Conservation (phyloP, 2,329 filamentous ascomycete species). For the Zarea fungicola region DNA sequence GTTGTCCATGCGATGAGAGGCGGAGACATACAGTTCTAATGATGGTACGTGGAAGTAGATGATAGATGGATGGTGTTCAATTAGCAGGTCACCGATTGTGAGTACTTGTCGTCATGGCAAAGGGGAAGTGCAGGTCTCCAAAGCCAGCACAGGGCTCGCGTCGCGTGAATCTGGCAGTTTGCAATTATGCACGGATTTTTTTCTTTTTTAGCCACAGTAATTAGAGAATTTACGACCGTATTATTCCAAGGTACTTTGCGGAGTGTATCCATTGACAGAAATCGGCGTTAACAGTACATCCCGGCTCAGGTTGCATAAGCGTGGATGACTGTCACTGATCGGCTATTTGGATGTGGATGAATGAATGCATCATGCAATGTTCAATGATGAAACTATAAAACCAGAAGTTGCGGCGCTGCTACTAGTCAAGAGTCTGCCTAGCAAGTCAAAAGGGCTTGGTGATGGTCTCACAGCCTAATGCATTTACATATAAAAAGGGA, state of each 20-base stretch:
- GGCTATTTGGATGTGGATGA: conserved; percentile 20
- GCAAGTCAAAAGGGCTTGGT: neutral
- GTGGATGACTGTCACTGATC: too few species aligned
- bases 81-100: neutral
- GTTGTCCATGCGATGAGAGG: neutral
- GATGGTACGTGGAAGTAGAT: neutral
- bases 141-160: neutral
- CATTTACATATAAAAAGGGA: neutral
- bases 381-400: conserved; percentile 27
- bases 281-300: too few species aligned
- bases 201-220: conserved; percentile 15
- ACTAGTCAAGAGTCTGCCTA: neutral
- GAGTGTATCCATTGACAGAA: too few species aligned
- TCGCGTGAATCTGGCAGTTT: neutral
- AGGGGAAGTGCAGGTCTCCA: conserved; percentile 28
- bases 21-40: neutral
- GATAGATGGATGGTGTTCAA: neutral
- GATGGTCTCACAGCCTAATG: neutral
- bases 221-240: conserved; percentile 1
- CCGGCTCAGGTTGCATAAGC: too few species aligned
- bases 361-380: conserved; percentile 28
- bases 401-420: too few species aligned
- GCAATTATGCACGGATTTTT: conserved; percentile 23
- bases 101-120: conserved; percentile 46
- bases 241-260: too few species aligned